These are phyloP conservation scores for Kregervanrija fluxuum DNA, from an alignment of 805 yeast genomes.

Conservation along the genomic window DNA sequence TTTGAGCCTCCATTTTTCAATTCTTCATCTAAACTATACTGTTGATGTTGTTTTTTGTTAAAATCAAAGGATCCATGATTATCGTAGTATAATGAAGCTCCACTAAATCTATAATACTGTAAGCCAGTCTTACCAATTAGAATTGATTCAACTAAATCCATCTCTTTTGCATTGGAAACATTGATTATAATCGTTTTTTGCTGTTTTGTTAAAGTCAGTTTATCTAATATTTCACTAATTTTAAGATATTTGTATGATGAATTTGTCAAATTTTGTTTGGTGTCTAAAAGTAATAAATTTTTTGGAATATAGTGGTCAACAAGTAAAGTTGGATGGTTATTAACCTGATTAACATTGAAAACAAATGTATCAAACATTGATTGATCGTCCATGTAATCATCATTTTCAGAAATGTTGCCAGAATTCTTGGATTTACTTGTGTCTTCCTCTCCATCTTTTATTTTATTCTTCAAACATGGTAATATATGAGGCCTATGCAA, in stretches of 20 bases:
- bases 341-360: slow-evolving; percentile 41
- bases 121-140: slow-evolving; percentile 60
- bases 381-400: slow-evolving; percentile 12
- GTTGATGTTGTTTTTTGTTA: slow-evolving; percentile 12
- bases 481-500: slow-evolving; percentile 30
- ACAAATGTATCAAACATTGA: slow-evolving; percentile 37
- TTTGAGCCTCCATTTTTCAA: slow-evolving; percentile 2
- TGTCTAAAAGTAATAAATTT: slow-evolving; percentile 57
- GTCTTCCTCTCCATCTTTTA: slow-evolving; percentile 1
- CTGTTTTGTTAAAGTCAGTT: slow-evolving; percentile 20
- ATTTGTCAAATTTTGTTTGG: slow-evolving; percentile 44
- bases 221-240: slow-evolving; percentile 42
- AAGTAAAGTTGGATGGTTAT: slow-evolving; percentile 61
- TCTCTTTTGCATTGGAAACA: slow-evolving; percentile 57
- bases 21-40: slow-evolving; percentile 3
- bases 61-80: slow-evolving; percentile 27
- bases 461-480: slow-evolving; percentile 4
- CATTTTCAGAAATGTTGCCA: background rate
- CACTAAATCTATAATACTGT: slow-evolving; percentile 60
- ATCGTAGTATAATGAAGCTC: slow-evolving; percentile 41
- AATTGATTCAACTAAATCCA: slow-evolving; percentile 73
- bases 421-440: background rate
- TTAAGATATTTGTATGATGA: slow-evolving; percentile 55
- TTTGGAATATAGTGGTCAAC: slow-evolving; percentile 77
- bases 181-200: slow-evolving; percentile 36